A percentile compares a stretch with the other conserved stretches of the same genome.
phyloP scores from a whole-genome alignment of 1,284 basidiomycete genomes.

The Fomitopsis pinicola region DNA sequence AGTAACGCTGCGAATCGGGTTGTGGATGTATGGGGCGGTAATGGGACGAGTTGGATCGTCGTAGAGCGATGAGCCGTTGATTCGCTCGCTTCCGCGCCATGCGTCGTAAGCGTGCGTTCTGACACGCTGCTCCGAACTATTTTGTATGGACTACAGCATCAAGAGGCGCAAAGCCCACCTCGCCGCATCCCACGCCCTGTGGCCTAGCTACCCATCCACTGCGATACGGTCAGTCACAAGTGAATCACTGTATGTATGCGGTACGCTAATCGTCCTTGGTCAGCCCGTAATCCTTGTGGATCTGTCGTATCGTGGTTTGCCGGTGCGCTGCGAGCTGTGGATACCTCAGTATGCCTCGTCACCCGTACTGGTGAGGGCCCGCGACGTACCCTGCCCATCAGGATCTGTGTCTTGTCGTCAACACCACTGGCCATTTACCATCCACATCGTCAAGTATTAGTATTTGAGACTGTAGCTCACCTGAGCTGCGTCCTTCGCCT shows the following conservation, averaged over 20 bases:
- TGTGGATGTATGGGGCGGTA: slow-evolving; percentile 58
- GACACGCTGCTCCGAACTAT: too few species aligned
- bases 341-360: not conserved
- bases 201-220: not conserved
- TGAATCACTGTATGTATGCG: not conserved
- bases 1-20: slow-evolving; percentile 10
- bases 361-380: not conserved
- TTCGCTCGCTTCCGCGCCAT: too few species aligned
- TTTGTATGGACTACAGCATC: too few species aligned
- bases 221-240: not conserved
- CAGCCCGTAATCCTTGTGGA: slow-evolving; percentile 69
- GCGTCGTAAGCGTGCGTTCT: too few species aligned
- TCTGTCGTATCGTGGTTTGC: slow-evolving; percentile 61
- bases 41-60: slow-evolving; percentile 71
- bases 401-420: slow-evolving; percentile 33
- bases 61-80: slow-evolving; percentile 9
- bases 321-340: slow-evolving; percentile 59
- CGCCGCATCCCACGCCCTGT: not conserved
- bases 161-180: too few species aligned
- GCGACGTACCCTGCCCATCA: slow-evolving; percentile 50
- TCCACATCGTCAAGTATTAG: not conserved
- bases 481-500: slow-evolving; percentile 78
- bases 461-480: slow-evolving; percentile 27
- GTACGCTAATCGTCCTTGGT: slow-evolving; percentile 35
- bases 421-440: too few species aligned